Evolutionary conservation across 2,329 filamentous ascomycete species (phyloP), one percentile per base, ranked within the genome.

Genomic region (Claviceps monticola): DNA sequence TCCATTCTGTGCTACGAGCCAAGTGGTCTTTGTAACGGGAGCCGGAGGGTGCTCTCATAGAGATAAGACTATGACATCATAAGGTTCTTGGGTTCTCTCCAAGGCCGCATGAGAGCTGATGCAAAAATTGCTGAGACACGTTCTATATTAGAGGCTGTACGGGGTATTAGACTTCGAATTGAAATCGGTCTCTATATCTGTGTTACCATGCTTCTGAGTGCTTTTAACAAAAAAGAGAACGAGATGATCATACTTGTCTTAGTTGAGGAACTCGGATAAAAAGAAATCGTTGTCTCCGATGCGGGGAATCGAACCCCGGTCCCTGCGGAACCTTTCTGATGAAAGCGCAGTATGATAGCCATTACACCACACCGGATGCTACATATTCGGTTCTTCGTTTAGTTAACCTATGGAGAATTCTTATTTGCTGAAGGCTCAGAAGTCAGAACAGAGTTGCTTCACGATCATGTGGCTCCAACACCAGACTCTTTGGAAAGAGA

Each of bases 271-370:
- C 19, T 3, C 2, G n/a, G 1, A 14, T 13, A 14, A 38, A 14
- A 42, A 8, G 0, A 7, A 17, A 19, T 13, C 1, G 0, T 1
- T 8, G 16, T 1, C 53, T 54, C 53, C 53, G 53, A 54, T 54
- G 53, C 53, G 53, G 53, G 53, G 53, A 54, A 50, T 54, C 53
- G 53, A 54, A 54, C 53, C 53, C 53, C 53, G 50, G 45, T 54
- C 53, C 53, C 53, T 54, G 53, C 53, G 53, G 53, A 13, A 41
- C 34, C 34, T 39, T 14, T 16, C n/a, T 16, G 0, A 13, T 54
- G 53, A 54, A 54, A 52, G 50, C 53, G 53, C 53, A 54, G 53
- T 54, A 54, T 54, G 53, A 54, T 54, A 54, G 53, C 53, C 53
- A 50, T 38, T 54, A 54, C 53, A 54, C 53, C 50, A 54, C 53